Evolutionary conservation across 2,329 filamentous ascomycete genomes (phyloP), one percentile per base, ranked within the genome.

Genomic region (Sporothrix mexicana): DNA sequence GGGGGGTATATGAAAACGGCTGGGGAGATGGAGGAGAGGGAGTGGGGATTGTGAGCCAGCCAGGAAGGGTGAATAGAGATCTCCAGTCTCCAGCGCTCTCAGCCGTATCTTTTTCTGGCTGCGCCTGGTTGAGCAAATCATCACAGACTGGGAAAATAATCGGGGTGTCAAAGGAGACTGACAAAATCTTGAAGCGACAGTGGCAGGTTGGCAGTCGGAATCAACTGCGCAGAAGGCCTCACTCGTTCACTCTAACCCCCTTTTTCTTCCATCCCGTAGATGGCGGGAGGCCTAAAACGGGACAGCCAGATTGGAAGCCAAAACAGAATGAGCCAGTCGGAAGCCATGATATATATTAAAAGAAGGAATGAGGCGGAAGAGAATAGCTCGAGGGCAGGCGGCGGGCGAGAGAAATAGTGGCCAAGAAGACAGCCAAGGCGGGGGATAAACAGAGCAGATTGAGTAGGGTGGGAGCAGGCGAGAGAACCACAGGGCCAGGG

Each of bases 271-370:
- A 47, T 45, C 15, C 25, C 64, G 64, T 45, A 68, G 45, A 51
- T 47, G 64, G 45, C 64, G 64, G 64, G 6, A 43, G 49, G 66
- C 66, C 67, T 7, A 59, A 61, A 59, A 72, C 25, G 36, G 70
- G 70, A 61, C 51, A 36, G 70, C 41, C 70, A 57, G 25, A 67
- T 61, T 23, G 25, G 36, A 68, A 23, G 59, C 57, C 15, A 55
- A 30, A 36, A 55, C 17, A n/a, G 8, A 45, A 47, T 6, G 61
- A 47, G 61, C 70, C 70, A 72, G 62, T 72, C 70, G 70, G 70
- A 72, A 53, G 62, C 43, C 62, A 12, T 30, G 62, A 72, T 49
- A 51, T 72, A 72, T 68, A 72, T 66, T 72, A 51, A 13, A 59
- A 51, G 23, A 61, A 68, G 25, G 30, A 47, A 49, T 25, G 36